Evolutionary conservation across 306 rosid species (phyloP).

Genomic region (Cyclanthera cordifolia): DNA sequence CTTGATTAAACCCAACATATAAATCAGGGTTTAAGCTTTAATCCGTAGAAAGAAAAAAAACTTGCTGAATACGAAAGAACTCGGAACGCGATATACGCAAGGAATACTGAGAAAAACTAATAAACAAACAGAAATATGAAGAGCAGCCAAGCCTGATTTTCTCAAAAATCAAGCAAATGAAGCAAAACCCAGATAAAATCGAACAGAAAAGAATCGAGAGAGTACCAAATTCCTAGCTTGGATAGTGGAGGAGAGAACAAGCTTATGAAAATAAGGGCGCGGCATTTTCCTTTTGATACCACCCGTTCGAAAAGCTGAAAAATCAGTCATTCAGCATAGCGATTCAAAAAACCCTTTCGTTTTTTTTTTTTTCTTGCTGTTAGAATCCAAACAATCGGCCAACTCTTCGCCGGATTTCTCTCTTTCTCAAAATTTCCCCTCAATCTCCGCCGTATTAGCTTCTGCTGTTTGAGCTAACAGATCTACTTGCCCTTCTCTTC

Average conservation of each 20-base stretch:
- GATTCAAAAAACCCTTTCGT: neutral
- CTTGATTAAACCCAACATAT: too few relatives aligned
- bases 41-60: too few relatives aligned
- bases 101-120: too few relatives aligned
- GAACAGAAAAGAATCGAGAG: neutral
- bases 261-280: constrained; percentile 69
- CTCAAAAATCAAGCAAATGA: neutral
- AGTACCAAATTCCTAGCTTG: constrained; percentile 70
- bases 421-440: constrained; percentile 1
- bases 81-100: too few relatives aligned
- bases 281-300: constrained; percentile 36
- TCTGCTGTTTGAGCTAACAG: constrained; percentile 21
- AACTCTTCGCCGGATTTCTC: constrained; percentile 6
- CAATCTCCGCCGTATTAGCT: constrained; percentile 4
- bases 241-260: constrained; percentile 54
- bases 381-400: neutral
- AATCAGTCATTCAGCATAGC: constrained; percentile 15
- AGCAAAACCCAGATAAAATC: too few relatives aligned
- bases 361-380: too few relatives aligned
- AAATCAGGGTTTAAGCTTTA: too few relatives aligned
- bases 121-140: too few relatives aligned
- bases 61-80: too few relatives aligned
- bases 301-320: constrained; percentile 14
- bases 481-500: constrained; percentile 27
- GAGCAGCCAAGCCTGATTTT: neutral